Conservation (phyloP, 1,139 yeast species). For the Komagataea norvegica region DNA sequence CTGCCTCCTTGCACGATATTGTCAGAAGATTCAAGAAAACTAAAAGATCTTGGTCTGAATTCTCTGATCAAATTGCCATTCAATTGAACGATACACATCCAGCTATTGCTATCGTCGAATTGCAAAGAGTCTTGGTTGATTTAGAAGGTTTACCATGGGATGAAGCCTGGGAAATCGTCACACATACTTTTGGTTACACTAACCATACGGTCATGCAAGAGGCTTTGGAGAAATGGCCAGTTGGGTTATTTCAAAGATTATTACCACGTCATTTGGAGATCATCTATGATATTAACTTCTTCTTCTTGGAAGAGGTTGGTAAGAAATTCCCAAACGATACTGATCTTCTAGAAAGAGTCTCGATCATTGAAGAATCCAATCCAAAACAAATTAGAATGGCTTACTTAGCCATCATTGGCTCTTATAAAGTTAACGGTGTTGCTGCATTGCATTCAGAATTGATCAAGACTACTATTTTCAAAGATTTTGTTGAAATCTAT, state of each 20-base stretch:
- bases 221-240: constrained; percentile 96
- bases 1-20: constrained; percentile 89
- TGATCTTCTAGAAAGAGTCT: constrained; percentile 61
- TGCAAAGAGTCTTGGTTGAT: constrained; percentile 82
- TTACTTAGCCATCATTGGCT: constrained; percentile 82
- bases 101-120: constrained; percentile 84
- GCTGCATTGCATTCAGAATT: constrained; percentile 93
- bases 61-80: constrained; percentile 83
- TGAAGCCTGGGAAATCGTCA: constrained; percentile 81
- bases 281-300: constrained; percentile 79
- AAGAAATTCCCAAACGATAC: constrained; percentile 64
- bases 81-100: constrained; percentile 97
- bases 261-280: constrained; percentile 92
- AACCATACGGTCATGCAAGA: constrained; percentile 94
- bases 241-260: constrained; percentile 67
- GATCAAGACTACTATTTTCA: constrained; percentile 83
- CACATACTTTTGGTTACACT: constrained; percentile 81
- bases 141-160: constrained; percentile 78
- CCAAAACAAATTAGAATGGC: constrained; percentile 93
- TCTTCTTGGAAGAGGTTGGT: constrained; percentile 73
- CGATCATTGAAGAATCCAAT: constrained; percentile 75
- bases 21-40: constrained; percentile 84
- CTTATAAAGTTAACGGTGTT: constrained; percentile 92
- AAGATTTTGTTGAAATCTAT: constrained; percentile 78
- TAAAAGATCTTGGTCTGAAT: constrained; percentile 73